Evolutionary conservation across 495 filamentous ascomycete genomes (phyloP), one percentile per base, ranked within the genome.

Genomic region (Tuber magnatum): DNA sequence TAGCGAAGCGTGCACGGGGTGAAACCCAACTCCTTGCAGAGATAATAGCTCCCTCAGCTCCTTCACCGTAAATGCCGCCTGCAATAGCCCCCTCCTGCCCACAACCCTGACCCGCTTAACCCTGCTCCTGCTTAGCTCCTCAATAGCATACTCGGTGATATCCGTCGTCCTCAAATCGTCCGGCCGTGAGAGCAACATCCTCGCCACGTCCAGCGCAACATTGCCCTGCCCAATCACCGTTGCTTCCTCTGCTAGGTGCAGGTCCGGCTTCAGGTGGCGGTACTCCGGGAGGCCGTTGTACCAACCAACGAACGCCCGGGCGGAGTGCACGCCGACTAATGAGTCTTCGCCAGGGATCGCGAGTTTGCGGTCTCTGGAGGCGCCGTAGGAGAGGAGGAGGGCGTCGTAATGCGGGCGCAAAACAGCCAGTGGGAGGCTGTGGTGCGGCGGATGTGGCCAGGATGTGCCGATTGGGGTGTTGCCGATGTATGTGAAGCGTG

Each of bases 251-350:
- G 92, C 93, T 12, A 77, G 73, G 2, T 88, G 88, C 22, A 98
- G 88, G 80, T 93, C 89, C 1, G 94, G 95, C 20, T 87, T 86
- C n/a, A 97, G 84, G 78, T 88, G 83, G 39, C 92, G 88, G 82
- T 92, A 92, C 80, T 97, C 92, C 0, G 95, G 96, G 0, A 97
- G 87, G 28, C 96, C 94, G 82, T 98, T 98, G 84, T 99, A 99
- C 95, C 95, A 99, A 24, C 94, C 95, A 9, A 99, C 96, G 83
- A 98, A 99, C 71, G 93, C 92, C 10, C 95, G 88, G 5, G 95
- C 95, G 24, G 94, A 97, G 84, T 93, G 91, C 48, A 99, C 90
- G 61, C 93, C 92, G 18, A 85, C 85, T 46, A 92, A 78, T 22
- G 83, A 83, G 16, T 90, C 85, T 80, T 99, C 95, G n/a, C 94